Evolutionary conservation across 2,329 filamentous ascomycete species (phyloP).

Genomic region (Paraconiothyrium brasiliense): DNA sequence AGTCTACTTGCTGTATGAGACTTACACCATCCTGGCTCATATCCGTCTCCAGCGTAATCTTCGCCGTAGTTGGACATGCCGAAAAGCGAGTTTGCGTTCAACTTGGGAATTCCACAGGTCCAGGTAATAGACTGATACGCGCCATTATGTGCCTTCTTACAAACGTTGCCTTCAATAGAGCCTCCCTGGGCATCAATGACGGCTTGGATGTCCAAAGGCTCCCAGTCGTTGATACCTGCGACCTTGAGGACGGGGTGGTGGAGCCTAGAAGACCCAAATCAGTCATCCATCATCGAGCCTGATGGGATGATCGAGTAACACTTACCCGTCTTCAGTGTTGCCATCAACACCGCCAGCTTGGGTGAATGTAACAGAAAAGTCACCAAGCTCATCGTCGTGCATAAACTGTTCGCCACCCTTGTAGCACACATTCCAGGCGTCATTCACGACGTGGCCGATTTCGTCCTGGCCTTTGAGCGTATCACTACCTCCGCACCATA

Average conservation of each 20-base stretch:
- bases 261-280: neutral
- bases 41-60: neutral
- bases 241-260: constrained; percentile 6
- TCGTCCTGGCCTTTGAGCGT: too few species aligned
- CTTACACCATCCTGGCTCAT: constrained; percentile 7
- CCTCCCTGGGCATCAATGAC: neutral
- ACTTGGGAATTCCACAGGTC: constrained; percentile 1
- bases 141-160: neutral
- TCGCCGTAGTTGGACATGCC: neutral
- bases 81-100: neutral
- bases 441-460: too few species aligned
- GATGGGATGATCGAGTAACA: neutral
- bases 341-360: constrained; percentile 7
- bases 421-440: too few species aligned
- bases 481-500: too few species aligned
- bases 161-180: neutral
- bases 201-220: neutral
- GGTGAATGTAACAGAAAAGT: constrained; percentile 8
- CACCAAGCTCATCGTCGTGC: neutral
- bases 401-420: too few species aligned
- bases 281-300: neutral
- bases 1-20: neutral
- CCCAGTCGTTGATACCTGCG: neutral
- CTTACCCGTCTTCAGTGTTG: neutral
- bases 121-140: neutral